phyloP scores from a whole-genome alignment of 352 stramenopile genomes.

The Globisporangium barbulae region DNA sequence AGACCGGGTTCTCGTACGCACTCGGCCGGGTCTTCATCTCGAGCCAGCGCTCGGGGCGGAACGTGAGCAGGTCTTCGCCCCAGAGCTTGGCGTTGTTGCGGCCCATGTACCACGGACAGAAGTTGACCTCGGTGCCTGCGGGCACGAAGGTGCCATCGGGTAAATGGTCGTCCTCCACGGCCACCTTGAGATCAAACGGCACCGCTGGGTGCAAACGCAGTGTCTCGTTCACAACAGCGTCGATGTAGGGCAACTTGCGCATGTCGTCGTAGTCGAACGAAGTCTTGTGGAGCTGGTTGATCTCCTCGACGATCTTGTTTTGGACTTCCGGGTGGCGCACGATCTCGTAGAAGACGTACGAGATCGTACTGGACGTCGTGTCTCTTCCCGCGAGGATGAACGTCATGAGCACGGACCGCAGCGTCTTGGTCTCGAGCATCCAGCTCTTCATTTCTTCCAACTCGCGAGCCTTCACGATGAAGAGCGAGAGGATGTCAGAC shows the following conservation, averaged over 20 bases:
- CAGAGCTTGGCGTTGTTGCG: conserved; percentile 7
- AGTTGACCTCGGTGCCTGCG: conserved; percentile 54
- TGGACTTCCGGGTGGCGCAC: conserved; percentile 51
- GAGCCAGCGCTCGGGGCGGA: conserved; percentile 11
- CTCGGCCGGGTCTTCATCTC: conserved; percentile 29
- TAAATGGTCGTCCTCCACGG: conserved; percentile 9
- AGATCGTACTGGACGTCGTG: conserved; percentile 5
- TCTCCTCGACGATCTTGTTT: conserved; percentile 47
- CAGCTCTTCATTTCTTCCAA: background rate
- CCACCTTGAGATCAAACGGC: conserved; percentile 61
- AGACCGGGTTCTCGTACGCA: conserved; percentile 72
- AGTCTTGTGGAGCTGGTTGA: conserved; percentile 13
- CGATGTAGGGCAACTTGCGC: conserved; percentile 58
- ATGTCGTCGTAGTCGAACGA: conserved; percentile 48
- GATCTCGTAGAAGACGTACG: conserved; percentile 33
- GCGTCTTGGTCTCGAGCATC: conserved; percentile 25
- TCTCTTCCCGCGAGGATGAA: conserved; percentile 41
- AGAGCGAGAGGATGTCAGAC: conserved; percentile 49
- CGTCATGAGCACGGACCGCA: conserved; percentile 69
- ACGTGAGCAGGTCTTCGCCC: conserved; percentile 19
- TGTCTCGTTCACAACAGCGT: conserved; percentile 66
- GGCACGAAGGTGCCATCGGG: conserved; percentile 28
- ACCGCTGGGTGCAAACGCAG: conserved; percentile 71
- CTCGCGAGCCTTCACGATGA: conserved; percentile 50
- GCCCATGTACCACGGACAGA: conserved; percentile 47